Conservation (phyloP, 257 asterid species). For the Petrea volubilis region DNA sequence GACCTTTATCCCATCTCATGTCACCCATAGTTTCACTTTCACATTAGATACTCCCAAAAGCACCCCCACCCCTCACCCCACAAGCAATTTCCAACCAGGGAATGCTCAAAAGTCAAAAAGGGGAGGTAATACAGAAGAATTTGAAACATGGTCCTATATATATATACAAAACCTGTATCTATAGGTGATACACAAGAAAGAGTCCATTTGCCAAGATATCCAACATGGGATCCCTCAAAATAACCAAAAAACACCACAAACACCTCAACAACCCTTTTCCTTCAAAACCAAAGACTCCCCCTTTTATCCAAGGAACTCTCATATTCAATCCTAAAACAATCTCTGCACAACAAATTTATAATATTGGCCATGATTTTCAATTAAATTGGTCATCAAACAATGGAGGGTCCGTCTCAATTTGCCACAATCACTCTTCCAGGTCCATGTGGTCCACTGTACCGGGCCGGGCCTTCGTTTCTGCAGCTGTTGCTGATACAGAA, state of each 20-base stretch:
- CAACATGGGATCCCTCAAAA: constrained; percentile 59
- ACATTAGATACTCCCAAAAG: background rate
- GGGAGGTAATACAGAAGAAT: background rate
- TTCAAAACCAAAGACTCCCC: constrained; percentile 48
- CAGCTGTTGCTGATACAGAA: constrained; percentile 80
- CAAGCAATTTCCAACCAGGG: too few relatives aligned
- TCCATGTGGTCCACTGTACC: constrained; percentile 76
- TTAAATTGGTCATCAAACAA: constrained; percentile 59
- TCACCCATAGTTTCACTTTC: background rate
- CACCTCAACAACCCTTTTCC: constrained; percentile 90
- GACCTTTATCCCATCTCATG: background rate
- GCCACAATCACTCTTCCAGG: constrained; percentile 55
- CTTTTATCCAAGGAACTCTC: constrained; percentile 52
- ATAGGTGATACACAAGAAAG: background rate
- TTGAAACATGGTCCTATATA: constrained; percentile 8
- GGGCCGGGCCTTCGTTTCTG: constrained; percentile 84
- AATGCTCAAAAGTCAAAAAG: background rate
- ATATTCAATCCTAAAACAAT: constrained; percentile 39
- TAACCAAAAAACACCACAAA: constrained; percentile 76
- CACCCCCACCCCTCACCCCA: background rate
- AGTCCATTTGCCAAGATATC: background rate
- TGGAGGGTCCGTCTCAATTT: constrained; percentile 71
- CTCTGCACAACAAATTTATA: constrained; percentile 42
- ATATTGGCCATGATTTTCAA: constrained; percentile 69
- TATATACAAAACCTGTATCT: background rate